Base-by-base conservation (phyloP, 2,329 filamentous ascomycete genomes). In the Xylaria sp. region DNA sequence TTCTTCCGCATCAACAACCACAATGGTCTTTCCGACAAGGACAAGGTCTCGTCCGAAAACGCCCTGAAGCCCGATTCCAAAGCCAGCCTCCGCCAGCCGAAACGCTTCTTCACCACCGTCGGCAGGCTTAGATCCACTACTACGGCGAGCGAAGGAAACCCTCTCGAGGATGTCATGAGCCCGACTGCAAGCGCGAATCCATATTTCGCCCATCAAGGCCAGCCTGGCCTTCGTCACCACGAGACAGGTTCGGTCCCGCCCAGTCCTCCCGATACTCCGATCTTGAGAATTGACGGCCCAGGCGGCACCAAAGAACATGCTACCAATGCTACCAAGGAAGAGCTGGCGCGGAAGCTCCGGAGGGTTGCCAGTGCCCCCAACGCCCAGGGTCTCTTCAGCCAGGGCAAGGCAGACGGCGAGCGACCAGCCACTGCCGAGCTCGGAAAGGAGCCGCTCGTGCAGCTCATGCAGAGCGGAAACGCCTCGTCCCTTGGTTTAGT, bases 341-440 rank as follows among this genome's bases (percentile, higher is more conserved):
- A 98, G 82, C 82, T 98, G 77, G 96, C 96, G 29, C 87, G 96
- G 78, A 97, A 98, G 80, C 84, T 99, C 78, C 90, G 96, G 78
- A 90, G 95, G 78, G 96, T 99, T 63, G 96, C 96, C 63, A 98
- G 95, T 79, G 96, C 96, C 60, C 96, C 96, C 44, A 99, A 99
- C 84, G 93, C 95, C 25, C 96, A 99, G 81, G 96, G 95, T 25
- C 84, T 98, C 40, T 98, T 99, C 76, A 82, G 87, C 72, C 82
- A 76, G 62, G 70, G 83, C 51, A 87, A 89, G 73, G 82, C 82
- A 48, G 85, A 84, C 72, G 86, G 84, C 64, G 90, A 91, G 58
- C 89, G 93, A 71, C 94, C 93, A 54, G 91, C 90, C 72, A 97
- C 94, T 10, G 93, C 93, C 44, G 93, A 97, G 79, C 85, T 96